Evolutionary conservation across 352 stramenopile genomes (phyloP), one percentile per base, ranked within the genome.

Genomic region (Thraustochytrium sp.): DNA sequence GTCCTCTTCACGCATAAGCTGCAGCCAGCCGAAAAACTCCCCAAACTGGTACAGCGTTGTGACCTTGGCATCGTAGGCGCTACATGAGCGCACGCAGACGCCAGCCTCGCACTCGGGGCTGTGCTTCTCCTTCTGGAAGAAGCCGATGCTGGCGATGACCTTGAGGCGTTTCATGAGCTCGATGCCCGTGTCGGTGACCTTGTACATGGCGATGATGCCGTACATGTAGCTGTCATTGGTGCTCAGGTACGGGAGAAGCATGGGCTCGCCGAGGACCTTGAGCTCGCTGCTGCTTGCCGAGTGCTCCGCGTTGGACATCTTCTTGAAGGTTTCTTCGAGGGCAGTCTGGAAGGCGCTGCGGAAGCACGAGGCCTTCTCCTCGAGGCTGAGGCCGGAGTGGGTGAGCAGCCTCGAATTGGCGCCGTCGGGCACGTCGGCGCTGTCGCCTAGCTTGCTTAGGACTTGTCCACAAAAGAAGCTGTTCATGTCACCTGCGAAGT

Each of bases 91-190:
- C 31, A 75, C 34, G 26, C 31, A 46, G n/a, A n/a, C n/a, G n/a
- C n/a, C n/a, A n/a, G n/a, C n/a, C n/a, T n/a, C n/a, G n/a, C n/a
- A n/a, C n/a, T n/a, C n/a, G n/a, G n/a, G n/a, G n/a, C n/a, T 11
- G 62, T 54, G 62, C 11, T 26, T 64, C 11, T 80, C 40, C 13
- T 53, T 53, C 13, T 26, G 18, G 21, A 80, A 26, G 31, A 55
- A 80, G 3, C 31, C 68, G 21, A 65, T 46, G 4, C 34, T 61
- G 34, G 34, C 68, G 11, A 75, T 80, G 31, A 16, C n/a, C 31
- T 80, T 80, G 48, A 80, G 53, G 18, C 68, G 68, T 42, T 80
- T 80, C 31, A 80, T 64, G 29, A 80, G 68, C 68, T 80, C 68
- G 51, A 80, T 80, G 1, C 46, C 68, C 5, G 68, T 80, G 23